A percentile compares a stretch with the other conserved stretches of the same genome.
These are phyloP conservation scores for Serpula lacrymans DNA, from an alignment of 768 basidiomycete species.

Conservation along the genomic window DNA sequence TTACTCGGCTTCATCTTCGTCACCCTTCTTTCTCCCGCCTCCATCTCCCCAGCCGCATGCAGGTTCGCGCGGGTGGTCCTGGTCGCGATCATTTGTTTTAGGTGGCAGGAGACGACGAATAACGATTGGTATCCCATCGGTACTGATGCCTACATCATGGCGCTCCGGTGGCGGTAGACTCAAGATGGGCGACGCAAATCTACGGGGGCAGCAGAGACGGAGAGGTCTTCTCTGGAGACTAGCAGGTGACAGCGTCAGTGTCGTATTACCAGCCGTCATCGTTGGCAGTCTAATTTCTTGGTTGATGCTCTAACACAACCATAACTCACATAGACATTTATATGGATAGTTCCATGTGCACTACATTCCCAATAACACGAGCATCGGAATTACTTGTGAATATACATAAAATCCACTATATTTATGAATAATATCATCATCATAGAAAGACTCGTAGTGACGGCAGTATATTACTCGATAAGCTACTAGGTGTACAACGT, in stretches of 20 bases:
- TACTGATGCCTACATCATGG: conserved; percentile 14
- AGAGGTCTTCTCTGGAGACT: conserved; percentile 34
- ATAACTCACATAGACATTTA: too few relatives aligned
- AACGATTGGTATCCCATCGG: conserved; percentile 38
- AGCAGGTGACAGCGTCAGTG: conserved; percentile 34
- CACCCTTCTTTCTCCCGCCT: conserved; percentile 38
- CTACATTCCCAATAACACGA: too few relatives aligned
- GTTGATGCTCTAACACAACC: conserved; percentile 28
- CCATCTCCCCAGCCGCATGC: conserved; percentile 23
- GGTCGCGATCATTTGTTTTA: conserved; percentile 55
- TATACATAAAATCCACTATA: too few relatives aligned
- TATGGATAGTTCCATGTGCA: too few relatives aligned
- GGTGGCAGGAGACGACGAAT: conserved; percentile 54
- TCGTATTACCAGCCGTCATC: conserved; percentile 23
- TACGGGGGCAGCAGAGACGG: conserved; percentile 10
- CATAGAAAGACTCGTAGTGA: too few relatives aligned
- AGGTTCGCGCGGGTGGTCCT: conserved; percentile 29
- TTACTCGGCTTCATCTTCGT: conserved; percentile 1
- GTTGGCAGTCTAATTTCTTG: conserved; percentile 24
- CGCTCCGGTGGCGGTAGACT: conserved; percentile 11
- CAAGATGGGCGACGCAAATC: conserved; percentile 9
- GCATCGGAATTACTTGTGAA: too few relatives aligned
- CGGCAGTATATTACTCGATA: too few relatives aligned
- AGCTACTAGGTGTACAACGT: too few relatives aligned
- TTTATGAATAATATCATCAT: too few relatives aligned